These are phyloP conservation scores for Tolypocladium guangdongense DNA, from an alignment of 2,329 filamentous ascomycete species.

Conservation along the genomic window DNA sequence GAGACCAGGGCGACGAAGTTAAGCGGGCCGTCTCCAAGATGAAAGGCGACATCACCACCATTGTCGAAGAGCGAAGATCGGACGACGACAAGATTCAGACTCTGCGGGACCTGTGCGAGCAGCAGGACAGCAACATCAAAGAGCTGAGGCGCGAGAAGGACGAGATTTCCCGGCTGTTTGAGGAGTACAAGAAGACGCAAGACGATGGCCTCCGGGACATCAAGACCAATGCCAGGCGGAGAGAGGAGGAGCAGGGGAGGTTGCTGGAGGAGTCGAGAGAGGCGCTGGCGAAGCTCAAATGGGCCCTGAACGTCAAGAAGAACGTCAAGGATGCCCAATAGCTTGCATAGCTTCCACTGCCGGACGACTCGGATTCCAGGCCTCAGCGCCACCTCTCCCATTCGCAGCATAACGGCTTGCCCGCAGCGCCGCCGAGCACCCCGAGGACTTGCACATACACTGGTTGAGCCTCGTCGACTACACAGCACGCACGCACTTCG, in stretches of 20 bases:
- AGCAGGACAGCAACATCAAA: slow-evolving; percentile 59
- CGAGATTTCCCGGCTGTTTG: slow-evolving; percentile 48
- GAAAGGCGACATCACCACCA: slow-evolving; percentile 38
- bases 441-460: background rate
- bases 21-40: slow-evolving; percentile 39
- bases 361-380: background rate
- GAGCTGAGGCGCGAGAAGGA: slow-evolving; percentile 50
- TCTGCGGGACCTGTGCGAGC: slow-evolving; percentile 59
- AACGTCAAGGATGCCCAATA: slow-evolving; percentile 45
- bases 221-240: slow-evolving; percentile 41
- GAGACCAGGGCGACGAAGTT: slow-evolving; percentile 53
- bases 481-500: background rate
- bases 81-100: slow-evolving; percentile 55
- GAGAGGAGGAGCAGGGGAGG: slow-evolving; percentile 50
- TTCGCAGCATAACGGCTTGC: background rate
- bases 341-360: slow-evolving; percentile 5
- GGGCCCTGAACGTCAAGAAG: slow-evolving; percentile 59
- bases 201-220: slow-evolving; percentile 50
- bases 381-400: background rate
- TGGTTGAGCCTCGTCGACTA: background rate
- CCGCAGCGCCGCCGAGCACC: background rate
- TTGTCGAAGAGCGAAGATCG: slow-evolving; percentile 43
- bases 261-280: slow-evolving; percentile 47
- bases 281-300: slow-evolving; percentile 57
- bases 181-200: slow-evolving; percentile 53